A percentile compares a stretch with the other conserved stretches of the same genome.
Evolutionary conservation across 805 yeast species (phyloP).

Genomic region (Cephaloascus albidus): DNA sequence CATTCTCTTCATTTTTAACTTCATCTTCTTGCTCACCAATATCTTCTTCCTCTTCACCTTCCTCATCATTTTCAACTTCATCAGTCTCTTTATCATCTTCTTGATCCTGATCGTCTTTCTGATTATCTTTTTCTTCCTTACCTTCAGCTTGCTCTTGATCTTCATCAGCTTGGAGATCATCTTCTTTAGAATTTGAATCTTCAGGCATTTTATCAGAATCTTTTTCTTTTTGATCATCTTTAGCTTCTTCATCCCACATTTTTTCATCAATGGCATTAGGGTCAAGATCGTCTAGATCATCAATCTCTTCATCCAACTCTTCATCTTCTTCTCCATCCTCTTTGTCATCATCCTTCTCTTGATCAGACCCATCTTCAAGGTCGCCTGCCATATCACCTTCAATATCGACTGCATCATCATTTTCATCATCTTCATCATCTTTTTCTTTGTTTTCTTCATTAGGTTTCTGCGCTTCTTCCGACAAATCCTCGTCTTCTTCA

Average conservation of each 20-base stretch:
- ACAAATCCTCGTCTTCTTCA: slow-evolving; percentile 84
- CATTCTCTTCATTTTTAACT: slow-evolving; percentile 58
- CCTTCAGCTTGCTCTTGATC: slow-evolving; percentile 33
- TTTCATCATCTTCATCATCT: slow-evolving; percentile 56
- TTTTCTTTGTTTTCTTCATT: slow-evolving; percentile 62
- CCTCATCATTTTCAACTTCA: slow-evolving; percentile 43
- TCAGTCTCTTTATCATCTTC: slow-evolving; percentile 32
- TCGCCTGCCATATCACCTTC: slow-evolving; percentile 98
- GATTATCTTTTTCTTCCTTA: slow-evolving; percentile 25
- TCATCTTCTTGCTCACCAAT: slow-evolving; percentile 80
- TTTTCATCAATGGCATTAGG: slow-evolving; percentile 94
- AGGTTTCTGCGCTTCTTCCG: slow-evolving; percentile 68
- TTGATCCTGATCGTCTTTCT: slow-evolving; percentile 20
- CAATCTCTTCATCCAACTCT: slow-evolving; percentile 82
- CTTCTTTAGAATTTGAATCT: slow-evolving; percentile 39
- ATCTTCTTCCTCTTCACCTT: slow-evolving; percentile 55
- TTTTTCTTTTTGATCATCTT: slow-evolving; percentile 70
- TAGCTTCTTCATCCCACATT: slow-evolving; percentile 94
- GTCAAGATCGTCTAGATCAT: slow-evolving; percentile 81
- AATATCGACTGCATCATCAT: slow-evolving; percentile 86
- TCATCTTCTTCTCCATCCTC: slow-evolving; percentile 50
- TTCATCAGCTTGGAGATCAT: slow-evolving; percentile 36
- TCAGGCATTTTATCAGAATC: slow-evolving; percentile 67
- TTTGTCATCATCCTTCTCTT: slow-evolving; percentile 49
- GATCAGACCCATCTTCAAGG: slow-evolving; percentile 68